Evolutionary conservation across 2,329 filamentous ascomycete species (phyloP).

Genomic region (Nemania sp.): DNA sequence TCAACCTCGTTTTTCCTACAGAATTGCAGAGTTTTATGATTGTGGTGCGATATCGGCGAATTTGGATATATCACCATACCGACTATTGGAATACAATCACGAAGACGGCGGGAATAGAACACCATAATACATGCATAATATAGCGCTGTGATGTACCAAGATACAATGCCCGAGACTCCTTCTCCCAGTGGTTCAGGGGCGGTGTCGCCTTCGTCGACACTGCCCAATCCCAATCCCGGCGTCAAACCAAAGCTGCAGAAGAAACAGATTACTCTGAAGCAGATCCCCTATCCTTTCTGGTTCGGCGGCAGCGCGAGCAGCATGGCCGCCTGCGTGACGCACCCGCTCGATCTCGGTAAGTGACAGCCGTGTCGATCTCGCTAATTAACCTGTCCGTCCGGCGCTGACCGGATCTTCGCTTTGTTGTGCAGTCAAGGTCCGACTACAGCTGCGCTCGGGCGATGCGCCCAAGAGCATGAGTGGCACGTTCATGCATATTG

Average conservation of each 20-base stretch:
- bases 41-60: background rate
- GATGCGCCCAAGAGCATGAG: slow-evolving; percentile 79
- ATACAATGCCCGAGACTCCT: slow-evolving; percentile 28
- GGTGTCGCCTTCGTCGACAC: slow-evolving; percentile 28
- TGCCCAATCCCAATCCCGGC: slow-evolving; percentile 21
- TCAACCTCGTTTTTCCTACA: slow-evolving; percentile 6
- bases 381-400: background rate
- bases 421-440: slow-evolving; percentile 63
- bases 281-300: slow-evolving; percentile 77
- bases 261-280: slow-evolving; percentile 47
- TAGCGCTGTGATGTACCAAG: slow-evolving; percentile 6
- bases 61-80: too few species aligned
- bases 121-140: background rate
- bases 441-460: slow-evolving; percentile 80
- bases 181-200: slow-evolving; percentile 28
- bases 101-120: background rate
- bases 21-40: slow-evolving; percentile 9
- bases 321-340: slow-evolving; percentile 87
- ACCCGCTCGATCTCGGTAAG: slow-evolving; percentile 89
- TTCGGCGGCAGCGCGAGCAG: slow-evolving; percentile 95
- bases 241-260: slow-evolving; percentile 40
- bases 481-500: slow-evolving; percentile 81
- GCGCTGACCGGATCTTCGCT: background rate
- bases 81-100: too few species aligned
- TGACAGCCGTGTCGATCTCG: slow-evolving; percentile 22